These are phyloP conservation scores for Parvularia atlantis DNA, from an alignment of 78 protist species.

Conservation along the genomic window DNA sequence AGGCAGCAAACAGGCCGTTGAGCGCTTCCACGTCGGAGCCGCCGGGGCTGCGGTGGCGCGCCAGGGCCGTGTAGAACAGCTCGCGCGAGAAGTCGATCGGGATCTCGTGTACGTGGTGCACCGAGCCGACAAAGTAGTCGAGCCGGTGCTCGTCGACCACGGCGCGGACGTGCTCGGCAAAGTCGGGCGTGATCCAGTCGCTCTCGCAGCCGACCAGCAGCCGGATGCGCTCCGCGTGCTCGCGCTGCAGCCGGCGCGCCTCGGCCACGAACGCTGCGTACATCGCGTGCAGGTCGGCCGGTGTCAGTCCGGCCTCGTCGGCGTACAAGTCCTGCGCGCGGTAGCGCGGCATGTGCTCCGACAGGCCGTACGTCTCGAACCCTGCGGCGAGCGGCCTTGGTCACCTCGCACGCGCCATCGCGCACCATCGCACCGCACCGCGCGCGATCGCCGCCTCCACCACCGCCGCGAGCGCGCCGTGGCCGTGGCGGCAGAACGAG, in stretches of 20 bases:
- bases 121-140: background rate
- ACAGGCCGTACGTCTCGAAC: background rate
- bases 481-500: background rate
- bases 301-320: background rate
- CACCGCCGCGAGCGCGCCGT: background rate
- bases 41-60: background rate
- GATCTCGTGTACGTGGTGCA: constrained; percentile 5
- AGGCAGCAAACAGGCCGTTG: background rate
- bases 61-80: background rate
- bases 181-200: background rate
- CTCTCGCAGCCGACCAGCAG: constrained; percentile 1
- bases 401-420: too few species aligned
- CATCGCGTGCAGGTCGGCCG: background rate
- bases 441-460: background rate
- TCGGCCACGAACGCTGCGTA: background rate
- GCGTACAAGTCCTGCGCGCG: background rate
- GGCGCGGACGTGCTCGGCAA: background rate
- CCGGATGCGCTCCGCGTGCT: background rate
- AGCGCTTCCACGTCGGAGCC: too few species aligned
- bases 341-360: constrained; percentile 6
- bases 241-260: background rate
- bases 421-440: too few species aligned
- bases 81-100: constrained; percentile 4
- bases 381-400: background rate
- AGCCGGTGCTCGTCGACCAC: background rate